Percentiles rank a stretch among this genome's conserved stretches.
Conservation (phyloP, 2,329 filamentous ascomycete genomes). For the Apiospora pterosperma region DNA sequence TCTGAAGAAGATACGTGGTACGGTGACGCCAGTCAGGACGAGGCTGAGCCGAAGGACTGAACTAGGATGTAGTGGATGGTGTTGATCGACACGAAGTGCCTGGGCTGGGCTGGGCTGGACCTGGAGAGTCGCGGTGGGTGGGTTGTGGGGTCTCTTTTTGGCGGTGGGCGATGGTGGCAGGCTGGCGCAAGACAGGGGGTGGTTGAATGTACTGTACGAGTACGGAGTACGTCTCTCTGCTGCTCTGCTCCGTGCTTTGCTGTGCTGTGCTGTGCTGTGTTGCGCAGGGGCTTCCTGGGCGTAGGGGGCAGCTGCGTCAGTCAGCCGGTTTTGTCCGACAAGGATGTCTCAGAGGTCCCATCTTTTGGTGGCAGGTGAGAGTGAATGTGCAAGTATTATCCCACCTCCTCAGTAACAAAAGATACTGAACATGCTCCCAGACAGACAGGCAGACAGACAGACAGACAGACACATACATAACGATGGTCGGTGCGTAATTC, state of each 20-base stretch:
- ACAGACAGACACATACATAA: not conserved
- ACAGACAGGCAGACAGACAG: too few relatives aligned
- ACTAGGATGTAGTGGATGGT: not conserved
- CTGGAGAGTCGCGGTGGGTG: not conserved
- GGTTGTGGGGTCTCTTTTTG: not conserved
- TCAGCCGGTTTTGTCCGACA: slow-evolving; percentile 2
- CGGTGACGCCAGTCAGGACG: slow-evolving; percentile 27
- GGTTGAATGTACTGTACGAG: not conserved
- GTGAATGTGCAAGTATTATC: not conserved
- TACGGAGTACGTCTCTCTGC: too few relatives aligned
- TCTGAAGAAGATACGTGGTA: slow-evolving; percentile 18
- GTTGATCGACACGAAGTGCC: slow-evolving; percentile 11
- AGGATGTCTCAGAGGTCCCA: slow-evolving; percentile 3
- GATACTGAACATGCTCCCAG: not conserved
- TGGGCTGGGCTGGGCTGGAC: slow-evolving; percentile 9
- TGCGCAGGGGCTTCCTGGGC: slow-evolving; percentile 2
- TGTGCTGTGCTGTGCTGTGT: not conserved
- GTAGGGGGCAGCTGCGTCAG: not conserved
- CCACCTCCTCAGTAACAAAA: not conserved
- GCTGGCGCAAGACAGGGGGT: slow-evolving; percentile 1
- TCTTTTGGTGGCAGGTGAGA: not conserved
- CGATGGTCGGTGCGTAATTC: not conserved
- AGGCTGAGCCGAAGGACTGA: slow-evolving; percentile 25
- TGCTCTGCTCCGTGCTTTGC: not conserved
- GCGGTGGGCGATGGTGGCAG: not conserved